phyloP scores from a whole-genome alignment of 2,329 filamentous ascomycete species.

The Plectosphaerella cucumerina region DNA sequence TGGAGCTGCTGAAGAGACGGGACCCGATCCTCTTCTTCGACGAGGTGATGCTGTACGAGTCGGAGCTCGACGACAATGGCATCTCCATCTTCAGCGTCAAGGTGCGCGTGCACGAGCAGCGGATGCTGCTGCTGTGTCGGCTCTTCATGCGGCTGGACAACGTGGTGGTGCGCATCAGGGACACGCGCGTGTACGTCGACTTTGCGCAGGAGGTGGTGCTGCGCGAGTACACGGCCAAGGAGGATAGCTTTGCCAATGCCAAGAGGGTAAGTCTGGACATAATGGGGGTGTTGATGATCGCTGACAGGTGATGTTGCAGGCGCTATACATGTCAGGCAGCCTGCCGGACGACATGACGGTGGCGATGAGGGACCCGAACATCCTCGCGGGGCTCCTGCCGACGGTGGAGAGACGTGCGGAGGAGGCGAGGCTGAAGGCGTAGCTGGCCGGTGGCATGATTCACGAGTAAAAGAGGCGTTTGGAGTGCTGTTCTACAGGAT shows the following conservation, averaged over 20 bases:
- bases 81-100: constrained; percentile 89
- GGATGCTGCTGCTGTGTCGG: constrained; percentile 78
- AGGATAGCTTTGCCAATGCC: constrained; percentile 74
- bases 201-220: constrained; percentile 76
- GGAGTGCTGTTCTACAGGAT: too few species aligned
- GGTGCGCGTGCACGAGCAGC: constrained; percentile 84
- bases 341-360: constrained; percentile 70
- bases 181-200: constrained; percentile 90
- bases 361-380: constrained; percentile 75
- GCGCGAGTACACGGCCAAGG: constrained; percentile 84
- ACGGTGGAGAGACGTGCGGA: constrained; percentile 68
- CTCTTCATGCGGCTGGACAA: constrained; percentile 93
- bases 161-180: constrained; percentile 80
- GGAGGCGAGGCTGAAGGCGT: constrained; percentile 13
- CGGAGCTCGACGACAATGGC: constrained; percentile 96
- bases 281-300: neutral
- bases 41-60: constrained; percentile 93
- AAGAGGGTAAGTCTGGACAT: constrained; percentile 52
- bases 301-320: constrained; percentile 29
- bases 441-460: neutral
- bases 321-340: constrained; percentile 43
- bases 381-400: constrained; percentile 64
- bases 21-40: constrained; percentile 97
- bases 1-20: constrained; percentile 79
- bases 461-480: too few species aligned